A percentile compares a stretch with the other conserved stretches of the same genome.
phyloP scores from a whole-genome alignment of 768 basidiomycete species.

The Mrakia blollopis region DNA sequence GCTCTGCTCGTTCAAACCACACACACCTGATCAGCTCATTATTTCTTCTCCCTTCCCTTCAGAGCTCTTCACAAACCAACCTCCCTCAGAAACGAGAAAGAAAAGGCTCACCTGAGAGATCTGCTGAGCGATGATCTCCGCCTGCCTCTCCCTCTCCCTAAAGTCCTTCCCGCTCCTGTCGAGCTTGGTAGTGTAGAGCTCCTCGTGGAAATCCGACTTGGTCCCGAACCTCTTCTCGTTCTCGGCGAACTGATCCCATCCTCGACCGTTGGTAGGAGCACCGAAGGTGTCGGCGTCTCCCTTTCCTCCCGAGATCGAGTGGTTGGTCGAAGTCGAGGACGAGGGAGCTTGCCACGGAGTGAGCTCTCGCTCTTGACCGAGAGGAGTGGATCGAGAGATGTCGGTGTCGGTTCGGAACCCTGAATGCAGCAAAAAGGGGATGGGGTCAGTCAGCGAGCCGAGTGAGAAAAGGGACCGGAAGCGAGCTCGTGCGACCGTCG shows the following conservation, averaged over 20 bases:
- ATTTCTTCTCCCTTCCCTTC: no score
- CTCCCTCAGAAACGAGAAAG: background rate
- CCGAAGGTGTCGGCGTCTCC: constrained; percentile 23
- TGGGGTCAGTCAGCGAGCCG: background rate
- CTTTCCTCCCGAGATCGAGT: background rate
- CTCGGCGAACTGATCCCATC: constrained; percentile 90
- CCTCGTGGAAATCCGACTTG: constrained; percentile 85
- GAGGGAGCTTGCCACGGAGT: constrained; percentile 32
- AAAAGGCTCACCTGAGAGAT: constrained; percentile 68
- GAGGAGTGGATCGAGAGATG: constrained; percentile 36
- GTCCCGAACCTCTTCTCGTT: constrained; percentile 93
- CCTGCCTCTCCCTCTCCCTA: constrained; percentile 80
- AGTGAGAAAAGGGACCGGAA: background rate
- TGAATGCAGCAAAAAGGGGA: background rate
- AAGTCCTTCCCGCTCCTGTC: constrained; percentile 78
- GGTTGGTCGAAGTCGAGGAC: constrained; percentile 6
- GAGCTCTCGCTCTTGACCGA: constrained; percentile 34
- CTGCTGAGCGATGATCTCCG: constrained; percentile 82
- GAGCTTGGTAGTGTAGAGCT: constrained; percentile 87
- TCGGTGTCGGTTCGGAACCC: constrained; percentile 43
- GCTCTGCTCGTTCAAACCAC: constrained; percentile 47
- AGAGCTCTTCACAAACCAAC: no score
- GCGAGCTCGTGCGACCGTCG: background rate
- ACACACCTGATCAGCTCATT: background rate
- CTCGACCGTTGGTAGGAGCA: background rate